A percentile compares a stretch with the other conserved stretches of the same genome.
These are phyloP conservation scores for Penicillium pancosmium DNA, from an alignment of 495 filamentous ascomycete genomes.

Conservation along the genomic window DNA sequence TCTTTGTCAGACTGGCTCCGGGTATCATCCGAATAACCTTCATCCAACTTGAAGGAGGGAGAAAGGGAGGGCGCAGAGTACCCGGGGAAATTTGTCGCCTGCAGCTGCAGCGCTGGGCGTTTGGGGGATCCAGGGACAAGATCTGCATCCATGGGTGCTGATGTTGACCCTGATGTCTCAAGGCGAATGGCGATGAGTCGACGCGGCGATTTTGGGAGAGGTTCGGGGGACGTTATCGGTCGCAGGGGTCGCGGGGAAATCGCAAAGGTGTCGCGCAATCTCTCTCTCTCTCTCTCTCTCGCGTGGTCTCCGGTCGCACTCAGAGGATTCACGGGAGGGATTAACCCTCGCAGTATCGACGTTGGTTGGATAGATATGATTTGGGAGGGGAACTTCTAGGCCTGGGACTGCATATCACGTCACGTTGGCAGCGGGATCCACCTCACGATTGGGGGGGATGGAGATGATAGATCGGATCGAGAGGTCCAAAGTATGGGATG, in stretches of 20 bases:
- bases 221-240: neutral
- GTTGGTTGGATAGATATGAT: neutral
- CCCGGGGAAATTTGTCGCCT: slow-evolving; percentile 27
- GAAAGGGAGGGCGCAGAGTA: slow-evolving; percentile 40
- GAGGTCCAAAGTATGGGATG: too few species aligned
- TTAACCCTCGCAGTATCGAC: slow-evolving; percentile 13
- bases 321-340: slow-evolving; percentile 9
- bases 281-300: neutral
- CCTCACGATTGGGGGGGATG: neutral
- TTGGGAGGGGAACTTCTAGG: neutral
- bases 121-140: slow-evolving; percentile 21
- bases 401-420: slow-evolving; percentile 1
- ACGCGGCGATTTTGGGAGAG: slow-evolving; percentile 5
- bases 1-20: slow-evolving; percentile 56
- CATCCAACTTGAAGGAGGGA: slow-evolving; percentile 58
- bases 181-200: slow-evolving; percentile 2
- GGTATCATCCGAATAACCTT: slow-evolving; percentile 69
- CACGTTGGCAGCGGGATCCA: slow-evolving; percentile 1
- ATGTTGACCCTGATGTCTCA: slow-evolving; percentile 4
- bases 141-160: slow-evolving; percentile 39
- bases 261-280: too few species aligned
- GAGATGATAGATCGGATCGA: too few species aligned
- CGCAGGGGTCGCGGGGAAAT: neutral
- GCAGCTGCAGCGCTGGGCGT: slow-evolving; percentile 30
- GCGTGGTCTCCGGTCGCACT: neutral